Evolutionary conservation across 129 eudicot genomes (phyloP).

Genomic region (Dittrichia graveolens): DNA sequence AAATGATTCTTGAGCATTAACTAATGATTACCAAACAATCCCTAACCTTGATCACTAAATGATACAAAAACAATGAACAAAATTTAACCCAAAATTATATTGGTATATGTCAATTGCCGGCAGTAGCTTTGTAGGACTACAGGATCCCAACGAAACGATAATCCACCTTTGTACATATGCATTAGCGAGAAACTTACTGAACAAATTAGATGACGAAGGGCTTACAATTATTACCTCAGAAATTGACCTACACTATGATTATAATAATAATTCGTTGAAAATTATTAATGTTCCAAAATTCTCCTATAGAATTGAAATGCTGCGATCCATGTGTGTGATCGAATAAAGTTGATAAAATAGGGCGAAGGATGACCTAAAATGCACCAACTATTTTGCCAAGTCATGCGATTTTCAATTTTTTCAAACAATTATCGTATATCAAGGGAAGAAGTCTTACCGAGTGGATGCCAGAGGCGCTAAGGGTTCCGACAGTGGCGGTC

Average conservation of each 20-base stretch:
- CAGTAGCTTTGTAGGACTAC: no score
- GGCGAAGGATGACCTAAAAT: constrained; percentile 13
- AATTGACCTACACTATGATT: background rate
- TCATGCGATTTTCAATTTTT: background rate
- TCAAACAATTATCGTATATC: background rate
- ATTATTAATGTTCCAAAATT: background rate
- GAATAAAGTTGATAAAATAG: constrained; percentile 16
- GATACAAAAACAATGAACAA: no score
- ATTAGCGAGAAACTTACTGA: no score
- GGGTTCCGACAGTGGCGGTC: constrained; percentile 57
- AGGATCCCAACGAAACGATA: no score
- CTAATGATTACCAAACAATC: background rate
- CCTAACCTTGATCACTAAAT: background rate
- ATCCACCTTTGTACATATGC: no score
- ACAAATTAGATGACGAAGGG: background rate
- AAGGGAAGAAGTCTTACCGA: constrained; percentile 42
- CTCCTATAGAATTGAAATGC: background rate
- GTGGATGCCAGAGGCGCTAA: constrained; percentile 65
- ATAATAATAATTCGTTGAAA: background rate
- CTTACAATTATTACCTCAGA: background rate
- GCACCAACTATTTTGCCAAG: background rate
- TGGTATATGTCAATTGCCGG: no score
- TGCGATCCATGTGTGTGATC: background rate
- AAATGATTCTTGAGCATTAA: background rate
- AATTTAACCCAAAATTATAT: no score